Base-by-base conservation (phyloP, 2,329 filamentous ascomycete genomes). In the Exophiala spinifera region DNA sequence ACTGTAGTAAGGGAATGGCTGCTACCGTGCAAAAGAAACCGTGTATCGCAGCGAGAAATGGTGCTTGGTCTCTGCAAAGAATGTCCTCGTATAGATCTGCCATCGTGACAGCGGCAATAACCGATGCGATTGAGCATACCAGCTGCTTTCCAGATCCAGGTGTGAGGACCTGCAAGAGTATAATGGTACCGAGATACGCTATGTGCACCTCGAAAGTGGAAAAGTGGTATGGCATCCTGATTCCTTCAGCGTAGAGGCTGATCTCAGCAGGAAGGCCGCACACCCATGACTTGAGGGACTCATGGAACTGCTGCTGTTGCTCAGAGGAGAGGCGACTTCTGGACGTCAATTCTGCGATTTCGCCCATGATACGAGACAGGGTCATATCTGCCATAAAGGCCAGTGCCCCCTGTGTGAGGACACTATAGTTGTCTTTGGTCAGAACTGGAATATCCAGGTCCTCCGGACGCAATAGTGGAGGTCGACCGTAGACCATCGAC, bases 191-290 rank as follows among this genome's bases (percentile, higher is more conserved):
- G 20, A 53, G 48, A 25, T 53, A 53, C n/a, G 43, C 8, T 3
- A 53, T 48, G 36, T 53, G 51, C 6, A 53, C 21, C 25, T 53
- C 51, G n/a, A 34, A 43, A 8, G 43, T 34, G 20, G 44, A 42
- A 15, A 28, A n/a, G 25, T 11, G 33, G 42, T 53, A 53, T 4
- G 33, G 44, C 21, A 4, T 19, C 7, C 34, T 33, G 7, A 17
- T 10, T 21, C 50, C 50, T 17, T 14, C 14, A 7, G 33, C 1
- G 33, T 19, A 47, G 8, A 53, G 44, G 3, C 44, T 33, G n/a
- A 53, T 40, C 20, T 53, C 43, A 17, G 37, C 43, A 10, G 50
- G 51, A 17, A 53, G 21, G 13, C 31, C 6, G 8, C 11, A 13
- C 34, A 48, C 43, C 51, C 44, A 53, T 3, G 17, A 7, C 15